Base-by-base conservation (phyloP, 805 yeast species). In the Sungouiella thailandica region DNA sequence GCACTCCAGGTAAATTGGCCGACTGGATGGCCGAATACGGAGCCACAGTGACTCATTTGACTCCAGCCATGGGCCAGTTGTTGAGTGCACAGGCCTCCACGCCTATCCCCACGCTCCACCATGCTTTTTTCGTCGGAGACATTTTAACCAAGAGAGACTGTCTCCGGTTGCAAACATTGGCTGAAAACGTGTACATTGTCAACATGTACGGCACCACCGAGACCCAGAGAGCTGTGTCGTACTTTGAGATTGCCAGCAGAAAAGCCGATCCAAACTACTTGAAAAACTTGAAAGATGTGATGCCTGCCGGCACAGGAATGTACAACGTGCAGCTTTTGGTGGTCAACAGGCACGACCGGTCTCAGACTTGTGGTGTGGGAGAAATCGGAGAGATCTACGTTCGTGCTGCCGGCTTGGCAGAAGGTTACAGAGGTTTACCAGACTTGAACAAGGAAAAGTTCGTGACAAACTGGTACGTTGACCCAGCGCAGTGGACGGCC, bases 131-230 rank as follows among this genome's bases (percentile, higher is more conserved):
- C 53, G 99, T 93, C 18, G 99, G 99, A 52, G 99, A 93, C 61
- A 86, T 93, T 42, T 69, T 93, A 44, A 93, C 99, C 44, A 94
- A 93, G 65, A 82, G 98, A 65, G 99, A 94, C 61, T 93, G 98
- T 63, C 66, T 86, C 46, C 76, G 97, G 53, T 71, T 93, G 49
- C 99, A 93, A 59, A 78, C 93, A 1, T 72, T 93, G 50, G 97
- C 97, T 10, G 80, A 80, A 56, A 90, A 93, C 52, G 94, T 86
- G 35, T 68, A 62, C 55, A 90, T 93, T 53, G 94, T 93, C 47
- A 93, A 93, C 64, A 93, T 93, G 99, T 93, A 93, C 59, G 99
- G 99, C 53, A 93, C 99, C 25, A 93, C 99, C 8, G 99, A 93
- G 62, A 93, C 99, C 11, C 99, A 94, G 69, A 78, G 99, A 56